Base-by-base conservation (phyloP, 2,329 filamentous ascomycete genomes). In the Exophiala xenobiotica region DNA sequence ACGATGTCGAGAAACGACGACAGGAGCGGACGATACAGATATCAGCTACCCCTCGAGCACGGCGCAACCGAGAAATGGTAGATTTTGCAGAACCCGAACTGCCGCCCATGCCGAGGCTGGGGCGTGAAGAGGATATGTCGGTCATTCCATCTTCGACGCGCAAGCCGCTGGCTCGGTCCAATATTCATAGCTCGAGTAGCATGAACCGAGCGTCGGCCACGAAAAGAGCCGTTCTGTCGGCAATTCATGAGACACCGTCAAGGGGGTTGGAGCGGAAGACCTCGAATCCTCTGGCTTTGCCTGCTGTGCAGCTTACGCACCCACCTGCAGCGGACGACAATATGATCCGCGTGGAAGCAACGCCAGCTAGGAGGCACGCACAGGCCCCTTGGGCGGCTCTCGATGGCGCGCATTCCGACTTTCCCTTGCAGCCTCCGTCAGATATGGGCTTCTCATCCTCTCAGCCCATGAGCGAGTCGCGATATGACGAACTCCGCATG, bases 31-130 rank as follows among this genome's bases (percentile, higher is more conserved):
- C 70, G 6, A 70, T 77, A 18, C 75, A 77, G 60, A 74, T 77
- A 48, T 74, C 73, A 62, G 74, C 74, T 14, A 78, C 75, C 3
- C 75, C 75, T 3, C 71, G 66, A 46, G 65, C 65, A 6, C 64
- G 64, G 42, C 66, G 69, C 23, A 68, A 64, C 59, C 68, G 61
- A 49, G 65, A 71, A 6, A 14, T 40, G 9, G 20, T 8, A 8
- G 49, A 38, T 12, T 43, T 53, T 9, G 7, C 26, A 8, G 56
- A 59, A 33, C 45, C 57, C n/a, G 58, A 55, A 12, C 38, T 49
- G 23, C 46, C 49, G 7, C 45, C 39, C 53, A 58, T 58, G 39
- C 47, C 48, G 3, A 52, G 56, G 12, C 18, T 47, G 31, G 24
- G 45, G 22, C 11, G 16, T 22, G 46, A 43, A 16, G 41, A 53